Conservation (phyloP, 495 filamentous ascomycete species). For the Hypomontagnella submonticulosa region DNA sequence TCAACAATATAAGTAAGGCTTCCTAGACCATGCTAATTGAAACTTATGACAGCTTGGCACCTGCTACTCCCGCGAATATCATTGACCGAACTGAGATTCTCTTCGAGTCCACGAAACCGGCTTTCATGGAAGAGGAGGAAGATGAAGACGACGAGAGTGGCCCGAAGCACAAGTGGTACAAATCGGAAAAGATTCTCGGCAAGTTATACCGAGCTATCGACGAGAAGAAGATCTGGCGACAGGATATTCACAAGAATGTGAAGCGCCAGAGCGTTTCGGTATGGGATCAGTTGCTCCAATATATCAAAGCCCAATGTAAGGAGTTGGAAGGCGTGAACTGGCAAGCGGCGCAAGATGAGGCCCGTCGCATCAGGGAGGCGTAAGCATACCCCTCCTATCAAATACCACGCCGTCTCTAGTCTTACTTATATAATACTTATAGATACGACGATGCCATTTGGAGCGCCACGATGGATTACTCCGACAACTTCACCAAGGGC, state of each 20-base stretch:
- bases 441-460: slow-evolving; percentile 75
- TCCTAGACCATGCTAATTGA: slow-evolving; percentile 14
- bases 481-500: slow-evolving; percentile 64
- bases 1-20: neutral
- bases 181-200: slow-evolving; percentile 75
- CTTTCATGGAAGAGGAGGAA: slow-evolving; percentile 57
- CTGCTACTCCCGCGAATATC: slow-evolving; percentile 68
- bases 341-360: slow-evolving; percentile 55
- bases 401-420: neutral
- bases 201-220: slow-evolving; percentile 79
- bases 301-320: slow-evolving; percentile 50
- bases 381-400: slow-evolving; percentile 50
- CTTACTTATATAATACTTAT: neutral
- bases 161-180: slow-evolving; percentile 67
- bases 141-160: slow-evolving; percentile 68
- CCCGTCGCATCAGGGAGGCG: slow-evolving; percentile 64
- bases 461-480: slow-evolving; percentile 66
- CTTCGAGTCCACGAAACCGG: slow-evolving; percentile 50
- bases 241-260: slow-evolving; percentile 59
- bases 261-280: slow-evolving; percentile 44
- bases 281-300: slow-evolving; percentile 59
- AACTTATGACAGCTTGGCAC: slow-evolving; percentile 60
- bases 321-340: slow-evolving; percentile 44
- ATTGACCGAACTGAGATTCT: slow-evolving; percentile 57
- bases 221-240: slow-evolving; percentile 71